Conservation (phyloP, 805 yeast genomes). For the Candida incommunis region DNA sequence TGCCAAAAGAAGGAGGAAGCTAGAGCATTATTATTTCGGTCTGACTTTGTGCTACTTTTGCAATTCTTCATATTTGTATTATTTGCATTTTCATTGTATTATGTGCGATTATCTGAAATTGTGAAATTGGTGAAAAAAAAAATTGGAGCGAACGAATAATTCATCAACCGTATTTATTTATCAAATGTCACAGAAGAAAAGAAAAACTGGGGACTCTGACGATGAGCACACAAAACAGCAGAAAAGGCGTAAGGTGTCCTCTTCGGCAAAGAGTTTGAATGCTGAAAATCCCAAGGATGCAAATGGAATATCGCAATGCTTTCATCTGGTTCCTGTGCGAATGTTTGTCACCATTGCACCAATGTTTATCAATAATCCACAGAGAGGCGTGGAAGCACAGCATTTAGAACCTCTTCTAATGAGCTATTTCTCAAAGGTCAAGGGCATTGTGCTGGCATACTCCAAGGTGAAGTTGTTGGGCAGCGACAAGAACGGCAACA, state of each 20-base stretch:
- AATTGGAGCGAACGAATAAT: not conserved
- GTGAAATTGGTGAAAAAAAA: not conserved
- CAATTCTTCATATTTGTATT: constrained; percentile 2
- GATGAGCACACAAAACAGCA: not conserved
- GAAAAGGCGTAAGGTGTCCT: not conserved
- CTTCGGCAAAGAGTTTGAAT: too few relatives aligned
- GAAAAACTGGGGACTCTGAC: not conserved
- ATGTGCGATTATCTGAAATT: not conserved
- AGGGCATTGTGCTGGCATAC: constrained; percentile 79
- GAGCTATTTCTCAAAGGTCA: constrained; percentile 58
- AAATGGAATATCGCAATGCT: constrained; percentile 41
- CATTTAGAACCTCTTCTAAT: constrained; percentile 83
- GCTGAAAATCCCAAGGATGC: constrained; percentile 13
- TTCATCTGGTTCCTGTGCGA: constrained; percentile 42
- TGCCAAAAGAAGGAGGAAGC: constrained; percentile 4
- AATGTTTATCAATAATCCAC: constrained; percentile 47
- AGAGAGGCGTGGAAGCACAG: constrained; percentile 70
- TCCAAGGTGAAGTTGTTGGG: constrained; percentile 42
- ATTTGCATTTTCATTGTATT: constrained; percentile 3
- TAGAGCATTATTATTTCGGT: constrained; percentile 1
- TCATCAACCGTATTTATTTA: not conserved
- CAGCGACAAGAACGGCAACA: constrained; percentile 28
- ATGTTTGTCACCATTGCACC: constrained; percentile 87
- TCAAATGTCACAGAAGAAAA: not conserved
- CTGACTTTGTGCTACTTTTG: not conserved